Base-by-base conservation (phyloP, 208 protist genomes). In the Crithidia thermophila region DNA sequence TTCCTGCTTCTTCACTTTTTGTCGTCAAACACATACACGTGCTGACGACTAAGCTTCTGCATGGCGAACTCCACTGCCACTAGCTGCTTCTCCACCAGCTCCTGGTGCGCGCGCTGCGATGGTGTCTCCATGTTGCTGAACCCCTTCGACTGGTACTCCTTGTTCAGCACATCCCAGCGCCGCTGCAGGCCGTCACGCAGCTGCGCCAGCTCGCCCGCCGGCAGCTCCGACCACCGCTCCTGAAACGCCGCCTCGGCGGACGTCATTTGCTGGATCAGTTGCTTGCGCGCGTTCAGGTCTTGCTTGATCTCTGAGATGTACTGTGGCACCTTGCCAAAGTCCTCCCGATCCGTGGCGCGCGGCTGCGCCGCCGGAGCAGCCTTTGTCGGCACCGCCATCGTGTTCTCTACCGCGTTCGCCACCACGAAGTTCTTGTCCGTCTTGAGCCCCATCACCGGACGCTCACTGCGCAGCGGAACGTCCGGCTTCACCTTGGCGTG, bases 351-450 rank as follows among this genome's bases (percentile, higher is more conserved):
- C 28, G 81, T 86, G 0, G 84, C 76, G 62, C 80, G 82, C 42
- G 77, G 79, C 42, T 82, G 60, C 56, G 67, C 46, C 10, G 72
- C 59, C 8, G 84, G 83, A 13, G 75, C 81, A 4, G 67, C 71
- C 64, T 94, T 97, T 7, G 83, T 85, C 7, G 93, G 90, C 53
- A 94, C 78, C 10, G 90, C 88, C 67, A 97, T 61, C 62, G 94
- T 91, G 65, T 87, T 96, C 49, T 98, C 95, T 5, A 98, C 96
- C 9, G 96, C 94, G 68, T 98, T 98, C 18, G 88, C 87, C 16
- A 98, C 81, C 10, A 98, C 91, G 68, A 91, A 98, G 61, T 98
- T 97, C 75, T 98, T 98, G 31, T 98, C 86, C 2, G 93, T 95
- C 43, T 85, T 94, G 11, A 98, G 67, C 0, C 95, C 95, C 89